Conservation (phyloP, 208 protist species). For the Histomonas meleagridis region DNA sequence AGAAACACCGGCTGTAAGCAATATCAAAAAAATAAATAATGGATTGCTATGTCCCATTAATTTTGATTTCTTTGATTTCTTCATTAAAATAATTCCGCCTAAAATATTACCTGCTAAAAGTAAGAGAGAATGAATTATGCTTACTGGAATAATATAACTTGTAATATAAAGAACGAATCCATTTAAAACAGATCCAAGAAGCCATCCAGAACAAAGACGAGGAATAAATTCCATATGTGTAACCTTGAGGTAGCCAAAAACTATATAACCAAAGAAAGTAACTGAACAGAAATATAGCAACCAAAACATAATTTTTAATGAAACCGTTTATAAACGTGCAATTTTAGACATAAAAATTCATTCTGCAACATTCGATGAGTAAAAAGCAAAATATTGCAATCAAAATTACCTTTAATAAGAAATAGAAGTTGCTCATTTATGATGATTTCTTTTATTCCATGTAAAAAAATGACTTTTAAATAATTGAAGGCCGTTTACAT, state of each 20-base stretch:
- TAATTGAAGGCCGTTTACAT: too few relatives aligned
- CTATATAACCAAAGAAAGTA: neutral
- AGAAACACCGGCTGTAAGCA: neutral
- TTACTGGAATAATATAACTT: neutral
- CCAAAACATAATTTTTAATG: neutral
- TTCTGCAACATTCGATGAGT: too few relatives aligned
- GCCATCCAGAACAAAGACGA: neutral
- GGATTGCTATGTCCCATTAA: neutral
- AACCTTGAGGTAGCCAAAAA: neutral
- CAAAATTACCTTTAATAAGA: too few relatives aligned
- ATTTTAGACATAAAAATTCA: too few relatives aligned
- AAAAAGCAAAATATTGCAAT: too few relatives aligned
- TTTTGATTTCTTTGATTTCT: neutral
- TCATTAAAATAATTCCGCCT: neutral
- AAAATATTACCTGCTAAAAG: neutral
- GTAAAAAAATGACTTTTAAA: too few relatives aligned
- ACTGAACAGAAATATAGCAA: neutral
- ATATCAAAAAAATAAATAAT: neutral
- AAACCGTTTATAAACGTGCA: neutral
- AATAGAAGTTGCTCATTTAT: too few relatives aligned
- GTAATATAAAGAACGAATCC: neutral
- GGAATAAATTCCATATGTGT: too few relatives aligned
- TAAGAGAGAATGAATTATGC: neutral
- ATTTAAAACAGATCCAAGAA: neutral
- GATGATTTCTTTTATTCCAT: too few relatives aligned